Evolutionary conservation across 768 basidiomycete genomes (phyloP).

Genomic region (Boletus subcaerulescens): DNA sequence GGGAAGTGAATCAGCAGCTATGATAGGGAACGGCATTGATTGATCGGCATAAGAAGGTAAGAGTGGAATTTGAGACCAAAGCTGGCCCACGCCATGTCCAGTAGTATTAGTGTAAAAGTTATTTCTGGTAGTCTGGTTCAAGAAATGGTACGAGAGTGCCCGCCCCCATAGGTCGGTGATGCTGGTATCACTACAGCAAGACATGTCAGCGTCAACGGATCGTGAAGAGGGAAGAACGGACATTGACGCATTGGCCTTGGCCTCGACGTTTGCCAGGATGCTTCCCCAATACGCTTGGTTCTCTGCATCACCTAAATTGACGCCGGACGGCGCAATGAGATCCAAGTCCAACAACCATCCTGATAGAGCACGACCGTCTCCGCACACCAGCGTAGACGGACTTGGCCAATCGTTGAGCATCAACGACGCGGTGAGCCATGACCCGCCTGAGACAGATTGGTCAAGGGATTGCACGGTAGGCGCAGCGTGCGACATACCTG

Average conservation of each 20-base stretch:
- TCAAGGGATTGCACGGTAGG: not conserved
- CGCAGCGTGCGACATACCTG: slow-evolving; percentile 39
- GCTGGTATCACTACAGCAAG: slow-evolving; percentile 51
- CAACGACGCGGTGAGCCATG: slow-evolving; percentile 66
- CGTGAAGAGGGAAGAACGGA: slow-evolving; percentile 28
- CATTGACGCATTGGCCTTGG: slow-evolving; percentile 56
- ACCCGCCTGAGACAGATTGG: slow-evolving; percentile 44
- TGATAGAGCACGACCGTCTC: slow-evolving; percentile 42
- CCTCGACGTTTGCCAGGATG: slow-evolving; percentile 50
- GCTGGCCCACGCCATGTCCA: slow-evolving; percentile 68
- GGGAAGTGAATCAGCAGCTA: slow-evolving; percentile 55
- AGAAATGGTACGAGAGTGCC: slow-evolving; percentile 69
- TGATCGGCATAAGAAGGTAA: slow-evolving; percentile 50
- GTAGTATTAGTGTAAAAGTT: slow-evolving; percentile 62
- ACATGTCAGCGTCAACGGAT: not conserved
- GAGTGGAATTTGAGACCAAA: slow-evolving; percentile 57
- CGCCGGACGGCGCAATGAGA: slow-evolving; percentile 53
- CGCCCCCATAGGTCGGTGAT: slow-evolving; percentile 62
- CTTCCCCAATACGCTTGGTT: slow-evolving; percentile 56
- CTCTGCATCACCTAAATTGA: slow-evolving; percentile 40
- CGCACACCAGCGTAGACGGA: slow-evolving; percentile 56
- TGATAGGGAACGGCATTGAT: slow-evolving; percentile 63
- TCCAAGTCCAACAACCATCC: slow-evolving; percentile 60
- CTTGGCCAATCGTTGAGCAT: slow-evolving; percentile 62
- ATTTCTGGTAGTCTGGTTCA: slow-evolving; percentile 55